phyloP scores from a whole-genome alignment of 2,329 filamentous ascomycete species.

The Aspergillus japonicus region DNA sequence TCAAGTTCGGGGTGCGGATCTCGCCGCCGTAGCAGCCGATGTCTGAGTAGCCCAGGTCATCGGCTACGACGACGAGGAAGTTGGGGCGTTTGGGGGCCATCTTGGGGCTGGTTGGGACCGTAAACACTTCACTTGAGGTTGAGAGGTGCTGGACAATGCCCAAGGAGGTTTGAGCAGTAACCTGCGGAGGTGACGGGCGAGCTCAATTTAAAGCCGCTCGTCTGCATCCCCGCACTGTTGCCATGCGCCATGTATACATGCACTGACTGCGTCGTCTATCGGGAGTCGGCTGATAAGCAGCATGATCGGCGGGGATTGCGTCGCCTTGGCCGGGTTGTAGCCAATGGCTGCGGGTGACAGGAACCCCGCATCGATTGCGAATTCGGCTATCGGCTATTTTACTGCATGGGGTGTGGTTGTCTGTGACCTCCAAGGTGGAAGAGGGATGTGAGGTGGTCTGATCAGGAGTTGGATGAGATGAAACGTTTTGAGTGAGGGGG shows the following conservation, averaged over 20 bases:
- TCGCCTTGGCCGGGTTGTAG: not conserved
- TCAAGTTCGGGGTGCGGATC: conserved; percentile 60
- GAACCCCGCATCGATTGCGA: not conserved
- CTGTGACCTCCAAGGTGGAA: not conserved
- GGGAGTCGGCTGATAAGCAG: not conserved
- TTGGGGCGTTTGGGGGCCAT: conserved; percentile 52
- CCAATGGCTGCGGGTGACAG: not conserved
- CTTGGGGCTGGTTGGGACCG: not conserved
- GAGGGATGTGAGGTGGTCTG: not conserved
- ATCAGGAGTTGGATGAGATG: not conserved
- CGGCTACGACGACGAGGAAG: conserved; percentile 60
- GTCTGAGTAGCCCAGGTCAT: conserved; percentile 62
- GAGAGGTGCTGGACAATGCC: no score
- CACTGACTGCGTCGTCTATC: not conserved
- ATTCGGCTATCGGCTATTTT: not conserved
- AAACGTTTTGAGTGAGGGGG: no score
- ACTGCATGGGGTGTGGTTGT: not conserved
- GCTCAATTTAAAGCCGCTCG: no score
- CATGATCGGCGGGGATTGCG: not conserved
- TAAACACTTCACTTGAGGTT: no score
- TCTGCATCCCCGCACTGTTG: no score
- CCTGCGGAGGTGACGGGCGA: not conserved
- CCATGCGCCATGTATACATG: not conserved
- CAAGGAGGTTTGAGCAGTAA: not conserved
- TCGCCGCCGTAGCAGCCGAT: conserved; percentile 60